Evolutionary conservation across 164 flowering plant species (phyloP), one percentile per base, ranked within the genome.

Genomic region (Pachysandra terminalis): DNA sequence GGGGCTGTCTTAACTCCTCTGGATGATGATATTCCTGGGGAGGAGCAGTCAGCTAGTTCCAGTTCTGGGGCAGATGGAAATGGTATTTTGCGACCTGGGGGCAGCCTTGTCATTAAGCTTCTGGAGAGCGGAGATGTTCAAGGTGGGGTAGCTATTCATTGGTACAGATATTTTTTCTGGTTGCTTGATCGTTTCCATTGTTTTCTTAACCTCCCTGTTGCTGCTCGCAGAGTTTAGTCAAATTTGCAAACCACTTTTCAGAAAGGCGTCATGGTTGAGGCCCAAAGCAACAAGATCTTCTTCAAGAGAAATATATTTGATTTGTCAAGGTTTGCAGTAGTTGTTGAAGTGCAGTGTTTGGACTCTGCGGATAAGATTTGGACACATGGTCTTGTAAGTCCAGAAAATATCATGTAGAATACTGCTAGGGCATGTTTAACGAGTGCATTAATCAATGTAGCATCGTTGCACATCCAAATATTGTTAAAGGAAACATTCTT

Each of bases 261-360:
- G 63, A 63, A 92, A 89, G 79, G 79, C 90, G 28, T 85, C 96
- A 10, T 89, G 84, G 91, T 73, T 95, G 79, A 80, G 99, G 81
- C 99, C 99, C 27, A 95, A 95, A 80, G 99, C 98, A 58, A 95
- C 99, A 65, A 82, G 94, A 70, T 79, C 97, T 22, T 77, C 90
- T 28, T 95, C 99, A 0, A 89, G 90, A 74, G 99, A 95, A 79
- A 92, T 92, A n/a, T 95, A 95, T 83, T 76, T 95, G 66, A 83
- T 95, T 59, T 90, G 98, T 80, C 97, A 88, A 74, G 86, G 90
- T 24, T 75, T 82, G 68, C 66, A 19, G 32, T 63, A 58, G 53
- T 56, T 1, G 45, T 24, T 26, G 61, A 72, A 32, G 41, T 56
- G 21, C 4, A 49, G 58, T 40, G 19, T 54, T 25, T 55, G 12